Conservation (phyloP, 495 filamentous ascomycete species). For the Talaromyces borbonicus region DNA sequence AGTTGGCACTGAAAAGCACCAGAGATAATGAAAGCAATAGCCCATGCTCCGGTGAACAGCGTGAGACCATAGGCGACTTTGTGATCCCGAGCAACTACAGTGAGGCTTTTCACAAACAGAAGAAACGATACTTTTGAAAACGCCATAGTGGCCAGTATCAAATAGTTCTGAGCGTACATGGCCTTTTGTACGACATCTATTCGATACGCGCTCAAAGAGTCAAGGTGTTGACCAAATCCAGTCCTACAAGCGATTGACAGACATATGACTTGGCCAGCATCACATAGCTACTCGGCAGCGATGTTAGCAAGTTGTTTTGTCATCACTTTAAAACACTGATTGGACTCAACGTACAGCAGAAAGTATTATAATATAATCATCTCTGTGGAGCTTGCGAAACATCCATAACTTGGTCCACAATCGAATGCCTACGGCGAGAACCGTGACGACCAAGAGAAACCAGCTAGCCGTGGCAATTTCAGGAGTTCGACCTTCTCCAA, state of each 20-base stretch:
- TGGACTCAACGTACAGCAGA: conserved; percentile 12
- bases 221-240: conserved; percentile 16
- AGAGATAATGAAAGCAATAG: conserved; percentile 20
- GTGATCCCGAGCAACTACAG: conserved; percentile 13
- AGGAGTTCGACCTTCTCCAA: neutral
- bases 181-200: conserved; percentile 15
- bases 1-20: conserved; percentile 32
- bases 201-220: conserved; percentile 7
- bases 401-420: conserved; percentile 14
- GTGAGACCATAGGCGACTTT: conserved; percentile 15
- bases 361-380: conserved; percentile 15
- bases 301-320: too few species aligned
- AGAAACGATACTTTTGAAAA: conserved; percentile 26
- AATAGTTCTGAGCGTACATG: conserved; percentile 22
- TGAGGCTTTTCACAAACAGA: conserved; percentile 18
- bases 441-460: conserved; percentile 14
- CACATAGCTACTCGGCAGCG: conserved; percentile 7
- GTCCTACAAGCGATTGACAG: conserved; percentile 15
- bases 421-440: conserved; percentile 12
- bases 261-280: conserved; percentile 12
- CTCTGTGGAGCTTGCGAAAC: conserved; percentile 11
- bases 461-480: conserved; percentile 11
- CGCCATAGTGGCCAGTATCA: conserved; percentile 21
- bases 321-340: too few species aligned
- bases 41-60: conserved; percentile 23